A percentile compares a stretch with the other conserved stretches of the same genome.
Evolutionary conservation across 2,329 filamentous ascomycete species (phyloP).

Genomic region (Penicillium hesseltinei): DNA sequence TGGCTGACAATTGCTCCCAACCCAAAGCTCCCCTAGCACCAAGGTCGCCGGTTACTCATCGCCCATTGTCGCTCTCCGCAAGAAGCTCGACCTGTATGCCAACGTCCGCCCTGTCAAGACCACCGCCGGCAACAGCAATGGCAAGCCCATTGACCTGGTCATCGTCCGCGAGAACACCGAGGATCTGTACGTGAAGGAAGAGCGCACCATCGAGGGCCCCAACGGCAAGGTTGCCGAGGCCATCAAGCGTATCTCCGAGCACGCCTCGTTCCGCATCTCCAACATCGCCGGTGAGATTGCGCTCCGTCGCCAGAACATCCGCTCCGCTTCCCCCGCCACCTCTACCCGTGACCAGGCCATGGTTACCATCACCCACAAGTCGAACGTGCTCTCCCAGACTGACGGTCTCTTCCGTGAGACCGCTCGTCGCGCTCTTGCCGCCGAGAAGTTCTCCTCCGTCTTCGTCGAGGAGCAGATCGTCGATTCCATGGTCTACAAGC

Average conservation of each 20-base stretch:
- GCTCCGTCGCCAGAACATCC: conserved; percentile 76
- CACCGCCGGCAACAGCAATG: conserved; percentile 51
- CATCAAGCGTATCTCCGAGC: conserved; percentile 93
- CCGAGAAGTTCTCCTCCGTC: conserved; percentile 62
- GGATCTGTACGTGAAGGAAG: conserved; percentile 97
- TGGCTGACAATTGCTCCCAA: conserved; percentile 1
- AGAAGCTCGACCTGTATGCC: conserved; percentile 90
- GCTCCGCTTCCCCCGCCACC: conserved; percentile 54
- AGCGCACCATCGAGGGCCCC: conserved; percentile 73
- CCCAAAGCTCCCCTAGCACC: conserved; percentile 70
- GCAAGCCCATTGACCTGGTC: conserved; percentile 81
- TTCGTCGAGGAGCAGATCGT: conserved; percentile 95
- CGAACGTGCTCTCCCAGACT: conserved; percentile 93
- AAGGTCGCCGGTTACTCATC: conserved; percentile 94
- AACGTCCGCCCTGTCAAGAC: conserved; percentile 96
- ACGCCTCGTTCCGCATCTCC: conserved; percentile 80
- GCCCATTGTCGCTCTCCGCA: conserved; percentile 94
- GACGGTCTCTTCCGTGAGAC: conserved; percentile 91
- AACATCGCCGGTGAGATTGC: conserved; percentile 95
- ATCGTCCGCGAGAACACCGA: conserved; percentile 99
- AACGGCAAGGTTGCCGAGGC: conserved; percentile 86
- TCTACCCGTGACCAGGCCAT: conserved; percentile 62
- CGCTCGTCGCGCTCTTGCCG: conserved; percentile 69
- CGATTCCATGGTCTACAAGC: conserved; percentile 99
- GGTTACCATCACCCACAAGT: conserved; percentile 98